Conservation (phyloP, 106 monocot species). For the Allium sativum region DNA sequence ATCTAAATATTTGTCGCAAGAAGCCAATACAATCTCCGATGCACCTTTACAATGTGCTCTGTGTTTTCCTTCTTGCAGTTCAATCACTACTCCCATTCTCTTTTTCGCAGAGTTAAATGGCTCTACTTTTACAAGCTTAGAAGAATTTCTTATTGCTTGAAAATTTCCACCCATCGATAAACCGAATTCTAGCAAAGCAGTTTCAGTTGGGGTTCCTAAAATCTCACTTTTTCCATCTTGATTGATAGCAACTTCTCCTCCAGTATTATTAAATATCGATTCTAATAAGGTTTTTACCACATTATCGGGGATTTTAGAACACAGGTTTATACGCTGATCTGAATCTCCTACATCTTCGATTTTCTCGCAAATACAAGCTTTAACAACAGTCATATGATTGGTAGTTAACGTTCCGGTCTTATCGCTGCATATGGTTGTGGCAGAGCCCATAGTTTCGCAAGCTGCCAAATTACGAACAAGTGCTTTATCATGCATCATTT, state of each 20-base stretch:
- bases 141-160: conserved; percentile 10
- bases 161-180: conserved; percentile 29
- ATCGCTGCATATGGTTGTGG: conserved; percentile 33
- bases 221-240: conserved; percentile 26
- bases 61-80: conserved; percentile 24
- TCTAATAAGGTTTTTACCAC: conserved; percentile 19
- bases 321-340: conserved; percentile 4
- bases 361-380: conserved; percentile 28
- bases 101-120: conserved; percentile 42
- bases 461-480: conserved; percentile 36
- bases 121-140: conserved; percentile 31
- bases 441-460: conserved; percentile 43
- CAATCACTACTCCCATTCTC: conserved; percentile 29
- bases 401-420: conserved; percentile 40
- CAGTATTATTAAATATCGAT: conserved; percentile 36
- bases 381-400: conserved; percentile 37
- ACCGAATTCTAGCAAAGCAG: conserved; percentile 34
- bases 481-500: conserved; percentile 43
- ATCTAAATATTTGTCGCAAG: conserved; percentile 31
- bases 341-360: conserved; percentile 5
- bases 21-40: conserved; percentile 33
- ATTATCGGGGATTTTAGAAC: conserved; percentile 16
- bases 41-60: conserved; percentile 39
- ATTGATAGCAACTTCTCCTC: conserved; percentile 33
- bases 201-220: conserved; percentile 35